Base-by-base conservation (phyloP, 306 rosid species). In the Abrus precatorius region DNA sequence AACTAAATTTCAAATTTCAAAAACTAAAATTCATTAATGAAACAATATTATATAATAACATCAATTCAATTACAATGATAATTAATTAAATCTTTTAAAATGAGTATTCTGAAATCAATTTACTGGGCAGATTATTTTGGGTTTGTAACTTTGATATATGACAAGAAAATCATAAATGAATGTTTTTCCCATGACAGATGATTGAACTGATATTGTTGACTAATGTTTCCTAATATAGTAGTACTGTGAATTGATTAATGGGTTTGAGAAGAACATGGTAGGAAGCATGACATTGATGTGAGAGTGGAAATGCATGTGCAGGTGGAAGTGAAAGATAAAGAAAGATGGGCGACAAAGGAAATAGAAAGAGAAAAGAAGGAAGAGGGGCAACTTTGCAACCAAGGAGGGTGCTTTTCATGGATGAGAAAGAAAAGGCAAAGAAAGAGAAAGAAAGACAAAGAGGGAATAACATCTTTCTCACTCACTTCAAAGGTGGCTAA, bases 361-460 rank as follows among this genome's bases (percentile, higher is more conserved):
- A 78, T 69, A 71, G 53, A 87, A 64, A 36, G 78, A 47, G 80
- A 75, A 54, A 79, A 76, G 81, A 84, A 75, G 65, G 20, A 75
- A 47, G 80, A 89, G 30, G 79, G 83, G 72, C 82, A 76, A 40
- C 76, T 60, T 78, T 67, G 72, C 66, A 85, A 88, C 69, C 89
- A 83, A 82, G 82, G 85, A 30, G 96, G 99, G 32, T 95, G 99
- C 87, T 89, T 95, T 76, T 82, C 94, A 61, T 95, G 99, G 98
- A 91, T 95, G 97, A 90, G 86, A 88, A 93, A 72, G 79, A 85
- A 82, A 87, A 87, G 93, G 86, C 45, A 90, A 73, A 80, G 84
- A 87, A 87, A 88, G 88, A 88, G 52, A 88, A 83, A 84, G 84
- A 86, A 75, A 91, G 88, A 83, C 81, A 86, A n/a, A 90, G 85